A percentile compares a stretch with the other conserved stretches of the same genome.
phyloP scores from a whole-genome alignment of 306 rosid species.

The Cotoneaster glaucophyllus region DNA sequence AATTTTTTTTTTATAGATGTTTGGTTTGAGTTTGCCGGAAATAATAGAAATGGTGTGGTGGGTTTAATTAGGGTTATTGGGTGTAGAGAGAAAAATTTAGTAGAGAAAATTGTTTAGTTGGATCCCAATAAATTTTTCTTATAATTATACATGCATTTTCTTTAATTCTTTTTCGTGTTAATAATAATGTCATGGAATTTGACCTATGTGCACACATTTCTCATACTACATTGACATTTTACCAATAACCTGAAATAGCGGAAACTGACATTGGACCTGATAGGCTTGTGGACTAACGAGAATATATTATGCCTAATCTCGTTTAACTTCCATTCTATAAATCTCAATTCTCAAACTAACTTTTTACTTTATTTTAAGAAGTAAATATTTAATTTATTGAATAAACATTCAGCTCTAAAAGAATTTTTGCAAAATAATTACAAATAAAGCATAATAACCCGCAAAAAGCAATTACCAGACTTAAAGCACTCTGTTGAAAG shows the following conservation, averaged over 20 bases:
- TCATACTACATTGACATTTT: conserved; percentile 36
- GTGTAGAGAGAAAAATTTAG: no score
- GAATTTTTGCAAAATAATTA: no score
- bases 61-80: no score
- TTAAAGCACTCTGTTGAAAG: background rate
- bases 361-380: no score
- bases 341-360: background rate
- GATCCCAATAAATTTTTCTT: no score
- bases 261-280: conserved; percentile 17
- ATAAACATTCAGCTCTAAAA: background rate
- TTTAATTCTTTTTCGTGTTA: background rate
- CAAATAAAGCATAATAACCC: background rate
- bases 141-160: background rate
- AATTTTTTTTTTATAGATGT: no score
- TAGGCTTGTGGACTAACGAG: conserved; percentile 23
- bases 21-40: no score
- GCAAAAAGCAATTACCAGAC: background rate
- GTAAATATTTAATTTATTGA: background rate
- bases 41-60: no score
- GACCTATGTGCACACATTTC: conserved; percentile 43
- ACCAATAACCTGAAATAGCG: conserved; percentile 25
- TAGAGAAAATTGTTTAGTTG: no score
- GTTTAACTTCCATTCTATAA: conserved; percentile 21
- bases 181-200: conserved; percentile 30
- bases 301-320: conserved; percentile 4